Conservation (phyloP, 2,329 filamentous ascomycete genomes). For the Peltaster fructicola region DNA sequence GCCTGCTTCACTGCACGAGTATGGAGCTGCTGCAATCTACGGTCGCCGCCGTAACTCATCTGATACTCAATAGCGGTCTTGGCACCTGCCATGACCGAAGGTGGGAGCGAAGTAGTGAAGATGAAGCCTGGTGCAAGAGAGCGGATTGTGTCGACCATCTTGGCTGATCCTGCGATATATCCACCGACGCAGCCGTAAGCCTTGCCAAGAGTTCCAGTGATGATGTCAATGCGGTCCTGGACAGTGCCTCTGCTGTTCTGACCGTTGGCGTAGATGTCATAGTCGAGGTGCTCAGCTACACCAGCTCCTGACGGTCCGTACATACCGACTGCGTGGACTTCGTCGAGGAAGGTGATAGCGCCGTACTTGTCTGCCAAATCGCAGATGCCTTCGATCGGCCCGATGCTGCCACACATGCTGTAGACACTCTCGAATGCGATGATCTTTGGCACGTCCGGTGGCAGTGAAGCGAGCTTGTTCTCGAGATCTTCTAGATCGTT, state of each 20-base stretch:
- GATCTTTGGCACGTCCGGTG: conserved; percentile 77
- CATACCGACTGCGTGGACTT: conserved; percentile 98
- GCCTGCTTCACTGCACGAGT: conserved; percentile 86
- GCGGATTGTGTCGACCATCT: conserved; percentile 79
- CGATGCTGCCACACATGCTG: conserved; percentile 97
- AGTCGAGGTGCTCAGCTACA: conserved; percentile 94
- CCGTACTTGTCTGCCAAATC: conserved; percentile 96
- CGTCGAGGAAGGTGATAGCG: conserved; percentile 90
- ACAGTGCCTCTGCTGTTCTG: conserved; percentile 63
- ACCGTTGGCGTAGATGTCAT: conserved; percentile 63
- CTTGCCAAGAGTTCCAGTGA: conserved; percentile 92
- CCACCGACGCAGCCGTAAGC: conserved; percentile 95
- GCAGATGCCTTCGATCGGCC: conserved; percentile 88
- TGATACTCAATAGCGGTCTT: conserved; percentile 88
- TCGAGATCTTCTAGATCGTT: conserved; percentile 91
- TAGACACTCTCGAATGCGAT: conserved; percentile 98
- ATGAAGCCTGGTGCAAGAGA: conserved; percentile 96
- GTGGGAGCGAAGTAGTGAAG: conserved; percentile 92
- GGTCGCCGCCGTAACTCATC: conserved; percentile 66
- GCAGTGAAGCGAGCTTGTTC: conserved; percentile 75
- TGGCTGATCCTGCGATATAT: conserved; percentile 81
- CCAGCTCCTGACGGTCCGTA: conserved; percentile 91
- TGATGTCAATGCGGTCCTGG: conserved; percentile 94
- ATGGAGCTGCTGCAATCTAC: conserved; percentile 85
- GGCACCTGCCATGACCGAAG: conserved; percentile 91